Evolutionary conservation across 78 protist species (phyloP).

Genomic region (Tieghemostelium lacteum): DNA sequence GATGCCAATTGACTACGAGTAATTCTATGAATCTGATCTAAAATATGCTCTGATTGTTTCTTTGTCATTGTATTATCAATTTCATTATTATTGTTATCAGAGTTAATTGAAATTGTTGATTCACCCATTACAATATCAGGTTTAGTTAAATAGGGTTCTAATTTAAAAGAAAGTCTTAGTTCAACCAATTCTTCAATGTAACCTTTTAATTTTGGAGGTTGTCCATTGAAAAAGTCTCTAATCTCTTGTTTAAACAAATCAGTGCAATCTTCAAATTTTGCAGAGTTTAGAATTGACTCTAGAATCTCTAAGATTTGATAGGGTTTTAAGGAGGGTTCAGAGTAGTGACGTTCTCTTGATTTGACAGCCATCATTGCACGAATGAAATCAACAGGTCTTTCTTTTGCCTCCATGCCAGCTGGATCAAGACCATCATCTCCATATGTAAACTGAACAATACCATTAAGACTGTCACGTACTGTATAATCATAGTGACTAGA

Average conservation of each 20-base stretch:
- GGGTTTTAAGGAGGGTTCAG: constrained; percentile 43
- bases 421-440: constrained; percentile 99
- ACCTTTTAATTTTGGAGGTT: constrained; percentile 13
- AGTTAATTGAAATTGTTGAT: too few species aligned
- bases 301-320: constrained; percentile 5
- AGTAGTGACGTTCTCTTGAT: background rate
- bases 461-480: constrained; percentile 92
- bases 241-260: constrained; percentile 62
- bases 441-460: constrained; percentile 88
- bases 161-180: constrained; percentile 18
- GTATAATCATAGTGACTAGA: constrained; percentile 94
- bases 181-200: constrained; percentile 29
- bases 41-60: constrained; percentile 1
- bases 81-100: background rate
- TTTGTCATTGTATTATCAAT: background rate
- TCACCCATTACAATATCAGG: background rate
- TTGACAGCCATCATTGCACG: constrained; percentile 72
- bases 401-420: constrained; percentile 84
- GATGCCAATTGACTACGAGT: constrained; percentile 30
- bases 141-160: background rate
- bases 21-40: constrained; percentile 49
- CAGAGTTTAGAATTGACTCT: background rate
- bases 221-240: constrained; percentile 21
- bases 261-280: constrained; percentile 7
- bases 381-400: constrained; percentile 82